A percentile compares a stretch with the other conserved stretches of the same genome.
Evolutionary conservation across 352 stramenopile species (phyloP).

Genomic region (Phytophthora macrochlamydospora): DNA sequence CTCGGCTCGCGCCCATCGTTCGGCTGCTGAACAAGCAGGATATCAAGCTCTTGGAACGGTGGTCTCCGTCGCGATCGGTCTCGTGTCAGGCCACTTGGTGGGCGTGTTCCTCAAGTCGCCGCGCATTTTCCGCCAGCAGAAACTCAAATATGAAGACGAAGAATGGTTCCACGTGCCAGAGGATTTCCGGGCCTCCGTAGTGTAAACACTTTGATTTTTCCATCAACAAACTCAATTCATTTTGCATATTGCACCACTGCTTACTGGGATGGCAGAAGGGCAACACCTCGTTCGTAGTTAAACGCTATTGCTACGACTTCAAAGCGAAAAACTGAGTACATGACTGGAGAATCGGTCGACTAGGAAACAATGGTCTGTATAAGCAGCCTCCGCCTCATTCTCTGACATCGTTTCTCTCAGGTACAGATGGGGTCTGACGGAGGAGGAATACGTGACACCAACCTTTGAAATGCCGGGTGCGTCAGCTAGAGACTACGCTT

Average conservation of each 20-base stretch:
- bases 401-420: too few relatives aligned
- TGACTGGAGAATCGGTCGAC: too few relatives aligned
- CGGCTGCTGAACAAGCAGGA: slow-evolving; percentile 40
- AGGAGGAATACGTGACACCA: background rate
- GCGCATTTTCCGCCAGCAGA: slow-evolving; percentile 52
- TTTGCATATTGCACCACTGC: too few relatives aligned
- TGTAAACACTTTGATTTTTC: background rate
- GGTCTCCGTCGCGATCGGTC: slow-evolving; percentile 38
- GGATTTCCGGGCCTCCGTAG: slow-evolving; percentile 2
- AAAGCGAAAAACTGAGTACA: too few relatives aligned
- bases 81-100: slow-evolving; percentile 34
- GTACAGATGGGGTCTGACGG: slow-evolving; percentile 9
- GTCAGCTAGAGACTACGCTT: background rate
- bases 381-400: too few relatives aligned
- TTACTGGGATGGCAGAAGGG: too few relatives aligned
- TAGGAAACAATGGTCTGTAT: too few relatives aligned
- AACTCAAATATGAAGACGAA: slow-evolving; percentile 59
- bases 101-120: slow-evolving; percentile 43
- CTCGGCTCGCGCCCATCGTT: slow-evolving; percentile 41
- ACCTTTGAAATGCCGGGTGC: background rate
- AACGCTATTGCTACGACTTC: too few relatives aligned
- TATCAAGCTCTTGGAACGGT: slow-evolving; percentile 51
- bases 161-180: slow-evolving; percentile 65
- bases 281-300: too few relatives aligned
- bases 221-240: too few relatives aligned